Percentiles rank a stretch among this genome's conserved stretches.
Evolutionary conservation across 768 basidiomycete species (phyloP).

Genomic region (Pleurotus ostreatus): DNA sequence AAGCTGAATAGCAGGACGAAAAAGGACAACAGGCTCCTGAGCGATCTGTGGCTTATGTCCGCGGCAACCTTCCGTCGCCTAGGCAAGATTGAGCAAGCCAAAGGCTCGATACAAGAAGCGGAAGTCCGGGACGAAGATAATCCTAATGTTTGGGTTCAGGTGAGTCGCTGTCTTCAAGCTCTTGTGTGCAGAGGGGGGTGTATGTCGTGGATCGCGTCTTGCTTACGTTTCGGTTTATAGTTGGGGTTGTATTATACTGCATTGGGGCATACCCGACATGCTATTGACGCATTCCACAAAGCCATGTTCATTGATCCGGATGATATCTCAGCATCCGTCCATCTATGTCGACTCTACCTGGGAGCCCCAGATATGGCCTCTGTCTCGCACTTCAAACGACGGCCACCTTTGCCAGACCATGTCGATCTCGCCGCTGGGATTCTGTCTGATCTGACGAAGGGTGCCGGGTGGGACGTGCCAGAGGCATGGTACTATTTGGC

Average conservation of each 20-base stretch:
- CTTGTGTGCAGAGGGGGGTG: background rate
- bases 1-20: conserved; percentile 40
- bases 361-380: conserved; percentile 17
- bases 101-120: conserved; percentile 91
- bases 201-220: background rate
- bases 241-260: conserved; percentile 72
- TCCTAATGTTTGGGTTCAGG: conserved; percentile 93
- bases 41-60: conserved; percentile 89
- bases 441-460: conserved; percentile 72
- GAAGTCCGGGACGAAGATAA: conserved; percentile 85
- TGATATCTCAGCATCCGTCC: conserved; percentile 72
- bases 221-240: conserved; percentile 30
- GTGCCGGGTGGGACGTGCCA: conserved; percentile 83
- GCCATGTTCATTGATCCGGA: conserved; percentile 85
- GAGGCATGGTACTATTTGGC: conserved; percentile 95
- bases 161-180: conserved; percentile 27
- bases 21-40: conserved; percentile 67
- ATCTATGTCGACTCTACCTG: conserved; percentile 76
- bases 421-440: conserved; percentile 82
- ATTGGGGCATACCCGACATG: conserved; percentile 52
- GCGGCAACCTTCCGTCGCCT: conserved; percentile 90
- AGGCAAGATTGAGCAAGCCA: conserved; percentile 86
- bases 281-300: conserved; percentile 78
- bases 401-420: conserved; percentile 27
- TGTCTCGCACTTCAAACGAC: conserved; percentile 12